These are phyloP conservation scores for Trametes maxima DNA, from an alignment of 768 basidiomycete genomes.

Conservation along the genomic window DNA sequence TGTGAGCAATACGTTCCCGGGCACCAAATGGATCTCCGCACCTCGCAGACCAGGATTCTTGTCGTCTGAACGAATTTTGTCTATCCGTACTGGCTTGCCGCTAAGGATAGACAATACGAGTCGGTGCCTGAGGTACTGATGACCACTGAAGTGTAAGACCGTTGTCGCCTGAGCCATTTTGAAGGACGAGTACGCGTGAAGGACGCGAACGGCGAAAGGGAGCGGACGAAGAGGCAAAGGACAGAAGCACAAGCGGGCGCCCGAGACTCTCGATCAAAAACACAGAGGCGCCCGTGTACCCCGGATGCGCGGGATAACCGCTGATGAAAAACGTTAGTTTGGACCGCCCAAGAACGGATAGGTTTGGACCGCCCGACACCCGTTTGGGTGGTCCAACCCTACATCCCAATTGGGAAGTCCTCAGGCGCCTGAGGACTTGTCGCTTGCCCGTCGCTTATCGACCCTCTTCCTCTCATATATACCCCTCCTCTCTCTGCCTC, in stretches of 20 bases:
- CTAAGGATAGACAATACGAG: slow-evolving; percentile 89
- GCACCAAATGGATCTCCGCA: slow-evolving; percentile 33
- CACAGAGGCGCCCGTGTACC: slow-evolving; percentile 13
- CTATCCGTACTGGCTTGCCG: slow-evolving; percentile 81
- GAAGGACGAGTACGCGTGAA: not conserved
- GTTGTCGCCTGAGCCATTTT: slow-evolving; percentile 24
- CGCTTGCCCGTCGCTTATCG: no score
- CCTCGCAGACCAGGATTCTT: slow-evolving; percentile 95
- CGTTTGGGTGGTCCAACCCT: no score
- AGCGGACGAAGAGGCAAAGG: not conserved
- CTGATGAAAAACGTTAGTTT: no score
- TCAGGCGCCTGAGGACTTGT: no score
- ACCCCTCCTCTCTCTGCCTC: no score
- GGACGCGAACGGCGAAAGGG: not conserved
- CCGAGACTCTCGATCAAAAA: slow-evolving; percentile 13
- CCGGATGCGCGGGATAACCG: no score
- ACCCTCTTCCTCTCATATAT: no score
- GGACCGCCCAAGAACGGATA: no score
- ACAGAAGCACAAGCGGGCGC: not conserved
- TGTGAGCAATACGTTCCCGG: not conserved
- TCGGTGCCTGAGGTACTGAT: slow-evolving; percentile 80
- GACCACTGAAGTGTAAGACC: slow-evolving; percentile 70
- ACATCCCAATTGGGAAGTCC: no score
- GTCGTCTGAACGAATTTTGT: slow-evolving; percentile 87
- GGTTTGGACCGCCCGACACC: no score